Evolutionary conservation across 257 asterid species (phyloP), one percentile per base, ranked within the genome.

Genomic region (Oldenlandia corymbosa): DNA sequence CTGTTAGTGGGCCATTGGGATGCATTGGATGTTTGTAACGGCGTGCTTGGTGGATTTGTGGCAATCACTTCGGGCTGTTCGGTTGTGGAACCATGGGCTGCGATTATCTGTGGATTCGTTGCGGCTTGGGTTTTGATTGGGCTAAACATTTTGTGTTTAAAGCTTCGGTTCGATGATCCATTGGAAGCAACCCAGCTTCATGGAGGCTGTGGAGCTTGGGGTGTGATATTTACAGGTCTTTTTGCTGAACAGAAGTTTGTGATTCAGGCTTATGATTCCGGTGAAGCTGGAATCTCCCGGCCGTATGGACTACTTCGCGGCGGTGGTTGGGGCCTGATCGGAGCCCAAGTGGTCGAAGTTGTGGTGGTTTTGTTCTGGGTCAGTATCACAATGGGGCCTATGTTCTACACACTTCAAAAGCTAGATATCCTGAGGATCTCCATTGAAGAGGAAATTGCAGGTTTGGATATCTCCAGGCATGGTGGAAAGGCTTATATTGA

Each of bases 121-220:
- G 81, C 87, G 2, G 92, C 88, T 5, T 80, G 83, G 77, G 83
- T 85, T 32, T 78, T 82, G 2, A 78, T 85, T 42, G 87, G 85
- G 46, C 77, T 78, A 26, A 85, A 85, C 20, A 60, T 70, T 0
- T 41, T 80, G 63, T 84, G 87, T 21, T 24, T 71, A 24, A 79
- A 74, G 60, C 55, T 85, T 16, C 45, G 59, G 18, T 54, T 73
- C 63, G 88, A 85, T 41, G 91, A 85, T 54, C 92, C 92, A 11
- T 18, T 84, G 8, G 91, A 84, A 53, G 88, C 88, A 4, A 76
- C 86, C 20, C 91, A 84, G 68, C 72, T 84, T 51, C 91, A 84
- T 10, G 88, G 86, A 0, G 88, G 91, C 0, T 84, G 91, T 21
- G 88, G 91, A 3, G 83, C 88, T 51, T 84, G 91, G 91, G 91